These are phyloP conservation scores for Pseudocercospora crystallina DNA, from an alignment of 2,329 filamentous ascomycete species.

Conservation along the genomic window DNA sequence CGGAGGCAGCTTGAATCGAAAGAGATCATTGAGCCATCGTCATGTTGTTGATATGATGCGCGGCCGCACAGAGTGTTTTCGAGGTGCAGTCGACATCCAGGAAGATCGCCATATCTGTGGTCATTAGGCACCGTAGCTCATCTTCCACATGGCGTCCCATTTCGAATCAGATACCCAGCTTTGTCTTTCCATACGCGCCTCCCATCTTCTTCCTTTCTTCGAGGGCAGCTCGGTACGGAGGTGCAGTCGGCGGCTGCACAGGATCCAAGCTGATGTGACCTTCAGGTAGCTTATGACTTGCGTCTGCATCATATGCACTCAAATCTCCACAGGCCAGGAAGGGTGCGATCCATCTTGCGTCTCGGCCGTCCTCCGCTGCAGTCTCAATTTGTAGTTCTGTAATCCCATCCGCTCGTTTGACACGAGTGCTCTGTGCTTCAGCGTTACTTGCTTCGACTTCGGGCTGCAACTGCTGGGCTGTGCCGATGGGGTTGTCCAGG, in stretches of 20 bases:
- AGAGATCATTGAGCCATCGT: too few relatives aligned
- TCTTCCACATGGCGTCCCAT: too few relatives aligned
- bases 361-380: constrained; percentile 41
- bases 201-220: constrained; percentile 76
- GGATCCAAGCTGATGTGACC: constrained; percentile 86
- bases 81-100: too few relatives aligned
- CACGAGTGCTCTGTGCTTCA: constrained; percentile 16
- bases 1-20: constrained; percentile 10
- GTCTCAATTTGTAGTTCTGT: constrained; percentile 49
- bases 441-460: constrained; percentile 20
- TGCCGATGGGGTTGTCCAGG: constrained; percentile 71
- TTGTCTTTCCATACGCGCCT: constrained; percentile 74
- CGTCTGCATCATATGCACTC: constrained; percentile 92
- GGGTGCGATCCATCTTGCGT: constrained; percentile 80
- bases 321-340: constrained; percentile 98
- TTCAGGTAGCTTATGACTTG: constrained; percentile 84
- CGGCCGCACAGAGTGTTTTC: too few relatives aligned
- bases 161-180: constrained; percentile 30
- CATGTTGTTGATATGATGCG: too few relatives aligned
- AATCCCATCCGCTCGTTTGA: constrained; percentile 47
- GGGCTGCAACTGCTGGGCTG: constrained; percentile 33
- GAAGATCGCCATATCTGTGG: too few relatives aligned
- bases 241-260: constrained; percentile 91
- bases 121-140: too few relatives aligned
- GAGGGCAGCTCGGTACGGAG: constrained; percentile 87